phyloP scores from a whole-genome alignment of 2,329 filamentous ascomycete genomes.

The Diplodia intermedia region DNA sequence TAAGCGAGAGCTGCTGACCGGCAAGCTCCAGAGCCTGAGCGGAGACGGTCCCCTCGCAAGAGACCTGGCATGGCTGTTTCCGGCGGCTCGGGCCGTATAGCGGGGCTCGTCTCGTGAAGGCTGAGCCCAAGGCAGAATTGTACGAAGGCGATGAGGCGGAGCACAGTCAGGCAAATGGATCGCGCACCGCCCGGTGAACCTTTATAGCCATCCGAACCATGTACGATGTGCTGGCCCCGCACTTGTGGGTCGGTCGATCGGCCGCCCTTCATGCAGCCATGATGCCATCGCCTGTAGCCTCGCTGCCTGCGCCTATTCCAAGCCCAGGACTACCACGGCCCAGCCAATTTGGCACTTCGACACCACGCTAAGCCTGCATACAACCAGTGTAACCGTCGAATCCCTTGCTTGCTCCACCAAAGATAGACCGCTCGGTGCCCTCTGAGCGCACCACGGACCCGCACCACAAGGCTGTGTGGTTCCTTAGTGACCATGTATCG shows the following conservation, averaged over 20 bases:
- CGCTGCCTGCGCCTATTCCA: not conserved
- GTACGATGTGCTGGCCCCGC: constrained; percentile 11
- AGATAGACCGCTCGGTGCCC: not conserved
- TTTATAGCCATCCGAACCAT: constrained; percentile 7
- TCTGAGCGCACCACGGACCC: not conserved
- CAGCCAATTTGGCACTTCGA: not conserved
- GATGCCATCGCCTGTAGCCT: constrained; percentile 7
- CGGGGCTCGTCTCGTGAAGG: constrained; percentile 1
- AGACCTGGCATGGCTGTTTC: not conserved
- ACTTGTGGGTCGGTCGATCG: not conserved
- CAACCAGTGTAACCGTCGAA: constrained; percentile 7
- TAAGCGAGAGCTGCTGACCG: constrained; percentile 23
- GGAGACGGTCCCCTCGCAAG: not conserved
- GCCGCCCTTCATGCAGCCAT: not conserved
- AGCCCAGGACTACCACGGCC: not conserved
- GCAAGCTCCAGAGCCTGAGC: not conserved
- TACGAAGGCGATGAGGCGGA: constrained; percentile 8
- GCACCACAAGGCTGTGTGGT: not conserved
- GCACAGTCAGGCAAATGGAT: constrained; percentile 5
- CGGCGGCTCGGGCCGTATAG: constrained; percentile 13
- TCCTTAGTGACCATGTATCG: not conserved
- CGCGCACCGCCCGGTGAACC: constrained; percentile 19
- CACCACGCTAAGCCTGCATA: not conserved
- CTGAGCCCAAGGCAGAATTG: constrained; percentile 11
- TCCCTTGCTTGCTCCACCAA: constrained; percentile 1